These are phyloP conservation scores for Pichia sp. DNA, from an alignment of 1,139 yeast genomes.

Conservation along the genomic window DNA sequence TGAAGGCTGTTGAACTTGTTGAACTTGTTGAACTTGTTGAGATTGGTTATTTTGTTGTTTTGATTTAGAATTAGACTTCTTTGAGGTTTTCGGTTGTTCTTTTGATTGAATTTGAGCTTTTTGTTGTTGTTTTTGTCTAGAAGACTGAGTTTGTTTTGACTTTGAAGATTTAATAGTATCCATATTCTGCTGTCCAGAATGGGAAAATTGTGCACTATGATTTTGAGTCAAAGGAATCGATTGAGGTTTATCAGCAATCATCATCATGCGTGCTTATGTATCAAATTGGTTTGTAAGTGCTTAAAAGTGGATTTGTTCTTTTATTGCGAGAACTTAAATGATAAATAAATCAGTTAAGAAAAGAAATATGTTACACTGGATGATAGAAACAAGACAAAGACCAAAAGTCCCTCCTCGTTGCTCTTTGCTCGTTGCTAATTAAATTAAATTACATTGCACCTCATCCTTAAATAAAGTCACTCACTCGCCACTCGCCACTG, in stretches of 20 bases:
- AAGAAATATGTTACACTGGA: no score
- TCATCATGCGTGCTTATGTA: conserved; percentile 2
- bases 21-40: background rate
- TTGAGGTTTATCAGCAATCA: conserved; percentile 12
- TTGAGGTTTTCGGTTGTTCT: background rate
- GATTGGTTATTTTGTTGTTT: background rate
- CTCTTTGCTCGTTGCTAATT: no score
- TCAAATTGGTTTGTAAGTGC: background rate
- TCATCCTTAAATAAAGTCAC: no score
- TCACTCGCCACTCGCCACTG: no score
- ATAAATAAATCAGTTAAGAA: no score
- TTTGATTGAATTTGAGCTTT: background rate
- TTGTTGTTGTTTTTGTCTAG: background rate
- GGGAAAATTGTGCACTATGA: background rate
- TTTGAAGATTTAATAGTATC: background rate
- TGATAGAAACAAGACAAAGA: no score
- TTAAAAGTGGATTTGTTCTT: no score
- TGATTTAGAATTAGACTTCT: background rate
- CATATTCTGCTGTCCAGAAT: background rate
- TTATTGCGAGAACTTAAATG: background rate
- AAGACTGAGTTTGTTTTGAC: background rate
- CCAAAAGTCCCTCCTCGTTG: no score
- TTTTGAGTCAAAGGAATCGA: conserved; percentile 3
- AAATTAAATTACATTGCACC: no score
- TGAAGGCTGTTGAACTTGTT: background rate